These are phyloP conservation scores for Hyphopichia khmerensis DNA, from an alignment of 1,139 yeast species.

Conservation along the genomic window DNA sequence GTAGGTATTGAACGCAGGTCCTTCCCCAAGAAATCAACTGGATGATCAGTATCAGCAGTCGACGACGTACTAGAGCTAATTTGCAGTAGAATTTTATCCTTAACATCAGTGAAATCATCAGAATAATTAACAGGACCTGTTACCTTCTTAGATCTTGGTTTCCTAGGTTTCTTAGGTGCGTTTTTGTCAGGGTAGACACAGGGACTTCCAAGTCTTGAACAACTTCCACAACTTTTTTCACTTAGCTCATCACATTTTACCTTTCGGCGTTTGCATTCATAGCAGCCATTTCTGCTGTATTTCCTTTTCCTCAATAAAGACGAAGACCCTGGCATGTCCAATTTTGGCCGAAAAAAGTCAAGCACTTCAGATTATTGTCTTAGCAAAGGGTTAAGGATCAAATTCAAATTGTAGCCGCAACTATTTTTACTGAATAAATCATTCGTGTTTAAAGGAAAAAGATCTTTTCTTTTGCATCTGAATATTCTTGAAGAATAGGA, in stretches of 20 bases:
- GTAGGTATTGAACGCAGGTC: too few species aligned
- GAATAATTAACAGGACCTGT: not conserved
- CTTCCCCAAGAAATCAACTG: too few species aligned
- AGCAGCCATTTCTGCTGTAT: slow-evolving; percentile 29
- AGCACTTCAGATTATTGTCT: too few species aligned
- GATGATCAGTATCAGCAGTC: too few species aligned
- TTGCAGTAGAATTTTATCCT: not conserved
- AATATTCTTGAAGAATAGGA: too few species aligned
- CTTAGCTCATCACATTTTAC: slow-evolving; percentile 49
- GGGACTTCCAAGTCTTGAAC: slow-evolving; percentile 19
- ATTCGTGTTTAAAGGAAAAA: too few species aligned
- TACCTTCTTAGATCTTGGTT: not conserved
- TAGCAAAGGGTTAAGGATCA: too few species aligned
- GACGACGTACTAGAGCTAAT: not conserved
- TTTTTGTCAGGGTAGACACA: slow-evolving; percentile 25
- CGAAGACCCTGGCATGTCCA: too few species aligned
- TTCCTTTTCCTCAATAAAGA: slow-evolving; percentile 13
- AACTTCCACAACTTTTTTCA: slow-evolving; percentile 47
- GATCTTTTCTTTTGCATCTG: too few species aligned
- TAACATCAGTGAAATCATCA: not conserved
- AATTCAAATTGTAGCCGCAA: too few species aligned
- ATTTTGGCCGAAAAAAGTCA: too few species aligned
- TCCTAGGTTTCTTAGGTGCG: slow-evolving; percentile 5
- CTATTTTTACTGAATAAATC: too few species aligned
- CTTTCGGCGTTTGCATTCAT: slow-evolving; percentile 30